Conservation (phyloP, 352 stramenopile species). For the Pythium vanterpoolii region DNA sequence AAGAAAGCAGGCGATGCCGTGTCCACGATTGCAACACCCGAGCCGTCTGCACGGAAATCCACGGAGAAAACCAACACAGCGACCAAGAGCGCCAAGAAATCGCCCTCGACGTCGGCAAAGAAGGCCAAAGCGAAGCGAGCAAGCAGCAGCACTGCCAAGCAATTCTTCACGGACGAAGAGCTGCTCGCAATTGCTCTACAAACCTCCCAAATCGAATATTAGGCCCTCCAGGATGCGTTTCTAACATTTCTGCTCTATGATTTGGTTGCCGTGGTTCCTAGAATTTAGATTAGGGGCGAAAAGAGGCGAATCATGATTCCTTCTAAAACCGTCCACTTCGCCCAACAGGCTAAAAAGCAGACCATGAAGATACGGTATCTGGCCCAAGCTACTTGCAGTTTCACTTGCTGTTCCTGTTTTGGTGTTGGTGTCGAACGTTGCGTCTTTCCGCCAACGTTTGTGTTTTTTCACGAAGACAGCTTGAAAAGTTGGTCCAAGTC, state of each 20-base stretch:
- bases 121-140: constrained; percentile 21
- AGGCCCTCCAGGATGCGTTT: background rate
- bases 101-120: constrained; percentile 11
- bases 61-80: background rate
- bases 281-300: background rate
- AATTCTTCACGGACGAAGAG: constrained; percentile 26
- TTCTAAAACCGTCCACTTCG: constrained; percentile 26
- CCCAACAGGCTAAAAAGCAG: too few species aligned
- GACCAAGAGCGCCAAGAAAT: constrained; percentile 2
- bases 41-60: background rate
- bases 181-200: constrained; percentile 24
- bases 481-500: constrained; percentile 4
- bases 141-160: constrained; percentile 1
- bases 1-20: background rate
- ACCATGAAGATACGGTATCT: constrained; percentile 14
- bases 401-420: constrained; percentile 1
- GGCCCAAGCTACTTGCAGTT: background rate
- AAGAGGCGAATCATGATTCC: constrained; percentile 1
- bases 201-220: constrained; percentile 31
- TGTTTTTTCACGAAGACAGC: background rate
- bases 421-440: constrained; percentile 7
- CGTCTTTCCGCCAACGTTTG: constrained; percentile 10
- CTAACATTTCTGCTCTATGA: background rate
- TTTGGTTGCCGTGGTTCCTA: background rate
- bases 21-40: background rate